Evolutionary conservation across 306 rosid species (phyloP).

Genomic region (Prunus kanzakura): DNA sequence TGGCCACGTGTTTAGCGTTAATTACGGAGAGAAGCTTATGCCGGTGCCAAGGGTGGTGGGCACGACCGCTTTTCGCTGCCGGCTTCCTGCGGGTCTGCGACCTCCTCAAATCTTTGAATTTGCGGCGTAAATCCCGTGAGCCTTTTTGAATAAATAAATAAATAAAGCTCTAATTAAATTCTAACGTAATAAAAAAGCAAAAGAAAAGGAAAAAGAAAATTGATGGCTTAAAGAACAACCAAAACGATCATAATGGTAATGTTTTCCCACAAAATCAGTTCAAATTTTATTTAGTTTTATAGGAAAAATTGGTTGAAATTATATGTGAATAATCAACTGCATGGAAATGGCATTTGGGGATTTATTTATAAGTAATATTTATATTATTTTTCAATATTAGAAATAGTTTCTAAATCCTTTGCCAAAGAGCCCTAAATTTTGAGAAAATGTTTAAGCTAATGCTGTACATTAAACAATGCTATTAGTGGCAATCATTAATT

Average conservation of each 20-base stretch:
- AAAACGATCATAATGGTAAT: not conserved
- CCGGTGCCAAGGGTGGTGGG: not conserved
- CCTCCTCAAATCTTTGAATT: not conserved
- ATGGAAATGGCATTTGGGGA: no score
- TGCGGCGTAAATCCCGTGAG: not conserved
- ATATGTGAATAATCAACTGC: not conserved
- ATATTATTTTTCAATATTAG: no score
- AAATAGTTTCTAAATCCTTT: no score
- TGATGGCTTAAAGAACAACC: not conserved
- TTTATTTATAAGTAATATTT: no score
- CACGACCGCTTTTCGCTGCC: not conserved
- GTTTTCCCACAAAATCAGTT: not conserved
- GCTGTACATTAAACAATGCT: no score
- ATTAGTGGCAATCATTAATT: no score
- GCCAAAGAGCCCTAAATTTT: no score
- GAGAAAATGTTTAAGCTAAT: no score
- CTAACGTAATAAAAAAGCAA: not conserved
- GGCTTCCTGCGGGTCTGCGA: not conserved
- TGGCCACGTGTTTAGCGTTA: slow-evolving; percentile 8
- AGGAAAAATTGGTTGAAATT: not conserved
- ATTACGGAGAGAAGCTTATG: not conserved
- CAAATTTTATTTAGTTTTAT: not conserved
- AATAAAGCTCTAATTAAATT: not conserved
- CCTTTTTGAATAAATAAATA: not conserved
- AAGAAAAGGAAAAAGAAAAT: not conserved